Conservation (phyloP, 2,329 filamentous ascomycete species). For the Sporothrix protearum region DNA sequence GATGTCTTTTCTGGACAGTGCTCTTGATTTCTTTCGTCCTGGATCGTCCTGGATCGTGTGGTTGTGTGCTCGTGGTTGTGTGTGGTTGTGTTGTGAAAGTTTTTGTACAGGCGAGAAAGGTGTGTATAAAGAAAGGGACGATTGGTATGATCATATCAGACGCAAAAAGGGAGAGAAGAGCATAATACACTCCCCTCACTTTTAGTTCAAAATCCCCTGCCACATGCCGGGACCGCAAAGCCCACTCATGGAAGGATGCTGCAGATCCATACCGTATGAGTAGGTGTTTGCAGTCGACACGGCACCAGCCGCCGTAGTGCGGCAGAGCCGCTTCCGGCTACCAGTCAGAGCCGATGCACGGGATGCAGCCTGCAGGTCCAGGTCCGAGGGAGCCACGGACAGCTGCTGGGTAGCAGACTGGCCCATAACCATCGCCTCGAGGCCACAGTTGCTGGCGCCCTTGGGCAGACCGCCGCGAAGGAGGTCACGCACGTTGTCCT, state of each 20-base stretch:
- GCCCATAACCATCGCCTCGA: conserved; percentile 39
- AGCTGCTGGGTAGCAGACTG: conserved; percentile 28
- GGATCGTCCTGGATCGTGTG: not conserved
- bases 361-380: conserved; percentile 17
- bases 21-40: not conserved
- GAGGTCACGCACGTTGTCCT: conserved; percentile 65
- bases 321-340: conserved; percentile 64
- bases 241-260: conserved; percentile 50
- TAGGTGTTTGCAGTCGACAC: conserved; percentile 15
- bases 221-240: conserved; percentile 62
- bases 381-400: not conserved
- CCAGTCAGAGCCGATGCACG: conserved; percentile 42
- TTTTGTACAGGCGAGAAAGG: conserved; percentile 26
- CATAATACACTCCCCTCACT: conserved; percentile 16
- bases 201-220: conserved; percentile 59
- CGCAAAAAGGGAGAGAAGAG: conserved; percentile 25
- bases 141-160: not conserved
- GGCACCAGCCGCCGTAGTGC: conserved; percentile 32
- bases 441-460: conserved; percentile 32
- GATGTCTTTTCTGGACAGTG: not conserved
- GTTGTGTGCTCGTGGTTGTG: not conserved
- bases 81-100: not conserved
- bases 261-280: conserved; percentile 36
- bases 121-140: conserved; percentile 10
- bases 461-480: conserved; percentile 42